A percentile compares a stretch with the other conserved stretches of the same genome.
Conservation (phyloP, 73 alveolate genomes). For the Paramecium tetraurelia region DNA sequence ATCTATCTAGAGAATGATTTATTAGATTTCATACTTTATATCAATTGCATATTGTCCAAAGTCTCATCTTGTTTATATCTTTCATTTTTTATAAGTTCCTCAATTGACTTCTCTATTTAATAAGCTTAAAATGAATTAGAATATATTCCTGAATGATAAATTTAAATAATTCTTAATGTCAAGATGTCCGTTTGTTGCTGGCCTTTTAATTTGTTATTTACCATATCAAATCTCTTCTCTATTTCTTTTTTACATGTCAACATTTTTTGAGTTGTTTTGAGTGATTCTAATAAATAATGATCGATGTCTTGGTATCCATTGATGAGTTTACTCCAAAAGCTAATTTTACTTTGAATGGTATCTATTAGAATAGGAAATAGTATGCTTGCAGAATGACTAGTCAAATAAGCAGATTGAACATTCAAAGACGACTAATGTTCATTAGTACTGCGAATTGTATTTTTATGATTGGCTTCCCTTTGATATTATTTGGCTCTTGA, state of each 20-base stretch:
- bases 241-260: neutral
- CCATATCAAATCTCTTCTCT: neutral
- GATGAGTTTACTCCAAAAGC: neutral
- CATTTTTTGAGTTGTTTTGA: neutral
- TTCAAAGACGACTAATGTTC: neutral
- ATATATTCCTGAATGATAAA: neutral
- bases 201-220: neutral
- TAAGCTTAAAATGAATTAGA: neutral
- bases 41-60: neutral
- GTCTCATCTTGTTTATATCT: neutral
- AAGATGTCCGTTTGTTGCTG: neutral
- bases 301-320: neutral
- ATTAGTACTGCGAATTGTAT: neutral
- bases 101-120: neutral
- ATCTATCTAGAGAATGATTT: neutral
- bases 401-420: neutral
- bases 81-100: neutral
- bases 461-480: neutral
- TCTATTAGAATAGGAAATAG: neutral
- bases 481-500: neutral
- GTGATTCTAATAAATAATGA: neutral
- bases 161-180: neutral
- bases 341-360: neutral
- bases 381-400: neutral
- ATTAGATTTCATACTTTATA: neutral